phyloP scores from a whole-genome alignment of 257 asterid species.

The Nicotiana knightiana region DNA sequence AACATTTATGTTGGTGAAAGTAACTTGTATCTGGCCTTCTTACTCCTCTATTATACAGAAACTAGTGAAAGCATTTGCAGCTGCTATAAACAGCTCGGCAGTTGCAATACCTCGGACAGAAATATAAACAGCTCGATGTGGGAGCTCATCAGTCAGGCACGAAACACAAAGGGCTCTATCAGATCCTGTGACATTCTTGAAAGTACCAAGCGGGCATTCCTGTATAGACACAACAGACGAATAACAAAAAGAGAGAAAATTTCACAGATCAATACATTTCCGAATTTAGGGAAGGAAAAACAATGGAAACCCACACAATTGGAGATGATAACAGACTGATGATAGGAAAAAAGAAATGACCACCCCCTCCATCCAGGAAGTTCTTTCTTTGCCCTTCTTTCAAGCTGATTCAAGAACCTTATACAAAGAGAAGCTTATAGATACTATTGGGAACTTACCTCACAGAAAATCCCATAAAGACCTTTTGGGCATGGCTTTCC shows the following conservation, averaged over 20 bases:
- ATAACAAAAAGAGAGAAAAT: neutral
- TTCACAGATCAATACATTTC: slow-evolving; percentile 7
- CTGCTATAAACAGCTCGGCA: neutral
- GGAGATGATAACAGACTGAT: neutral
- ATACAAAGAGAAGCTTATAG: neutral
- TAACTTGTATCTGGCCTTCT: slow-evolving; percentile 1
- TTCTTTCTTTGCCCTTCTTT: neutral
- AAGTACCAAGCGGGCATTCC: slow-evolving; percentile 96
- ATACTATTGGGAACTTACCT: slow-evolving; percentile 35
- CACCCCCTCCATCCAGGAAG: slow-evolving; percentile 3
- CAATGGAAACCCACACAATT: neutral
- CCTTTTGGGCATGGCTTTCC: slow-evolving; percentile 98
- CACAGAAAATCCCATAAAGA: slow-evolving; percentile 83
- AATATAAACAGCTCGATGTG: slow-evolving; percentile 73
- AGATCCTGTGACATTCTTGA: slow-evolving; percentile 89
- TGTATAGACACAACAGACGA: slow-evolving; percentile 29
- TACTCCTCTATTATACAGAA: neutral
- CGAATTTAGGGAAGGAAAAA: neutral
- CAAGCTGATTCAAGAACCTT: neutral
- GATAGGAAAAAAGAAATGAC: neutral
- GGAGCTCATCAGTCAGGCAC: slow-evolving; percentile 78
- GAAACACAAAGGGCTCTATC: slow-evolving; percentile 67
- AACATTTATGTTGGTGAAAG: neutral
- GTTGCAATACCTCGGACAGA: slow-evolving; percentile 66
- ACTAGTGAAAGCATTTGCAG: slow-evolving; percentile 1